Evolutionary conservation across 208 protist species (phyloP), one percentile per base, ranked within the genome.

Genomic region (Lotmaria passim): DNA sequence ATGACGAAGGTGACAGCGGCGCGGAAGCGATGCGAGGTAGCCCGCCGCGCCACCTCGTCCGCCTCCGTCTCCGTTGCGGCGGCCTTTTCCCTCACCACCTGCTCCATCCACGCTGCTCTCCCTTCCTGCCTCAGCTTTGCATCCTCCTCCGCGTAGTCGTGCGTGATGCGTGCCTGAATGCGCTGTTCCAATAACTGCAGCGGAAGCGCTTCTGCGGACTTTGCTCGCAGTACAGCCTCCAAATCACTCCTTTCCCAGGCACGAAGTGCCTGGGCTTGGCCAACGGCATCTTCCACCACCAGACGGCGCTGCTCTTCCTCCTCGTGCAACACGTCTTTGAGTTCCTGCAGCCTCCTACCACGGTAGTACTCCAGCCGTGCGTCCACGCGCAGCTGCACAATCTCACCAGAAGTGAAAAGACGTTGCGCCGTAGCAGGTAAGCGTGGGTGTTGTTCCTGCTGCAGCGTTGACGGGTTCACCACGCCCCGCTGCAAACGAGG

Each of bases 1-100:
- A 82, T 66, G 23, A 95, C 34, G 50, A 95, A 95, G 23, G 79
- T 86, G 15, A 69, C 23, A 6, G 90, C 86, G 0, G 82, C 82
- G 47, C 83, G 53, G 67, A 89, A 74, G 15, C 69, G 63, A 50
- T 78, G 56, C 26, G 30, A 50, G 14, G 62, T 63, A 7, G 71
- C 71, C 14, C 71, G 71, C 24, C 71, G 55, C 46, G 66, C 71
- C 48, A 43, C 63, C 21, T 60, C 57, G 11, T n/a, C 36, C 26
- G 26, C 31, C n/a, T 36, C 38, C 14, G 39, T 21, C 21, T 67
- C 47, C 31, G 21, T 43, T 2, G n/a, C 11, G 7, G 55, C 56
- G 7, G 55, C 38, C 34, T 60, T 70, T 4, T 28, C 33, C 36
- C 36, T n/a, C 39, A 31, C 57, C 38, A 77, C 62, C 50, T 84